Evolutionary conservation across 805 yeast genomes (phyloP).

Genomic region (Wickerhamomyces strasburgensis): DNA sequence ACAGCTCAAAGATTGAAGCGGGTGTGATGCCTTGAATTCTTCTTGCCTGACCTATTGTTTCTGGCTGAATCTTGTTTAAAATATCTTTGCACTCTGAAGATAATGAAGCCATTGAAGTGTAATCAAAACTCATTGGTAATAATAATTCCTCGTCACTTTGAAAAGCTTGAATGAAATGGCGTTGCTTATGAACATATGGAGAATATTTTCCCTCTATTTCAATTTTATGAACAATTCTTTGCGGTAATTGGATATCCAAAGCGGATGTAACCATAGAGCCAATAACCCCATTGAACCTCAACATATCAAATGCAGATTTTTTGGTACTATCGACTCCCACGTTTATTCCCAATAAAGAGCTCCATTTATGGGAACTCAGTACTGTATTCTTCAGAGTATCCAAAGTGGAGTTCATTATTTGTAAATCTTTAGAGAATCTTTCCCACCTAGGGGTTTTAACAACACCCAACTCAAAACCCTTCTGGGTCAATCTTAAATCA

Average conservation of each 20-base stretch:
- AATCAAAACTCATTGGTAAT: constrained; percentile 67
- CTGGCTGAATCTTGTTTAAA: constrained; percentile 73
- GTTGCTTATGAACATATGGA: constrained; percentile 73
- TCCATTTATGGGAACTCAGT: constrained; percentile 63
- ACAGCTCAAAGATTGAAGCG: constrained; percentile 80
- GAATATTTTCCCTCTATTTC: constrained; percentile 79
- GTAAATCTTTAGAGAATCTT: constrained; percentile 39
- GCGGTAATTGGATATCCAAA: constrained; percentile 26
- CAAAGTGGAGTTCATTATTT: constrained; percentile 38
- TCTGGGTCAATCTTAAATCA: constrained; percentile 71
- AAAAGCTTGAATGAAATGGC: constrained; percentile 66
- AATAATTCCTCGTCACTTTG: constrained; percentile 73
- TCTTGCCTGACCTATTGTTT: constrained; percentile 91
- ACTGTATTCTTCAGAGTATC: constrained; percentile 39
- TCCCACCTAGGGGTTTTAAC: constrained; percentile 57
- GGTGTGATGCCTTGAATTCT: constrained; percentile 95
- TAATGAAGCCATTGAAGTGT: constrained; percentile 53
- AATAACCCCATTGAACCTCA: constrained; percentile 46
- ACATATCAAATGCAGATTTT: constrained; percentile 66
- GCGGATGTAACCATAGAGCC: constrained; percentile 11
- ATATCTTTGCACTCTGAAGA: constrained; percentile 70
- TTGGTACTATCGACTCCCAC: constrained; percentile 51
- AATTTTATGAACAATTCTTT: constrained; percentile 52
- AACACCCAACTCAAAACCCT: constrained; percentile 63
- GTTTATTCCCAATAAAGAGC: constrained; percentile 36